A percentile compares a stretch with the other conserved stretches of the same genome.
Evolutionary conservation across 805 yeast genomes (phyloP).

Genomic region (Barnettozyma californica): DNA sequence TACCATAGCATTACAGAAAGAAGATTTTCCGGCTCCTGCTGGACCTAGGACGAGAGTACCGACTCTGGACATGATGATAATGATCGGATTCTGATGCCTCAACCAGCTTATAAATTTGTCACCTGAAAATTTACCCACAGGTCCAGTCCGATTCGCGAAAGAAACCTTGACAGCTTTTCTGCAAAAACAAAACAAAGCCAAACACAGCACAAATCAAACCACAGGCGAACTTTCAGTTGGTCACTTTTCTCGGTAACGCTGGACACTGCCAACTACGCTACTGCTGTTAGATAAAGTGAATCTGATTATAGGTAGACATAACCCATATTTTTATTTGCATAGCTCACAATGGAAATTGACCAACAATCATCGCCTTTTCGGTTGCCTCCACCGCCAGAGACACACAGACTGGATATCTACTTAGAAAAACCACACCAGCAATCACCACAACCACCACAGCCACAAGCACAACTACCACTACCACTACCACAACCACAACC

Average conservation of each 20-base stretch:
- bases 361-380: not conserved
- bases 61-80: constrained; percentile 72
- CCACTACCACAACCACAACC: not conserved
- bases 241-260: not conserved
- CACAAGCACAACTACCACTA: not conserved
- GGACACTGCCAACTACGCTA: not conserved
- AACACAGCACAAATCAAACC: not conserved
- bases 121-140: not conserved
- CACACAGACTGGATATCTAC: constrained; percentile 6
- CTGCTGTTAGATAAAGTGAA: not conserved
- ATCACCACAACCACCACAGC: not conserved
- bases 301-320: not conserved
- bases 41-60: constrained; percentile 95
- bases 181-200: not conserved
- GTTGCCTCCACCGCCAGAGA: constrained; percentile 1
- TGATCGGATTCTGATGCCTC: not conserved
- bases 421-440: not conserved
- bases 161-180: not conserved
- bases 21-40: constrained; percentile 91
- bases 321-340: not conserved
- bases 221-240: not conserved
- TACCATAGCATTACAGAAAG: constrained; percentile 86
- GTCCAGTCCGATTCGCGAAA: not conserved
- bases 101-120: not conserved
- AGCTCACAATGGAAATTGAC: not conserved